Conservation (phyloP, 176 grass and related monocot genomes). For the Neostapfia colusana region DNA sequence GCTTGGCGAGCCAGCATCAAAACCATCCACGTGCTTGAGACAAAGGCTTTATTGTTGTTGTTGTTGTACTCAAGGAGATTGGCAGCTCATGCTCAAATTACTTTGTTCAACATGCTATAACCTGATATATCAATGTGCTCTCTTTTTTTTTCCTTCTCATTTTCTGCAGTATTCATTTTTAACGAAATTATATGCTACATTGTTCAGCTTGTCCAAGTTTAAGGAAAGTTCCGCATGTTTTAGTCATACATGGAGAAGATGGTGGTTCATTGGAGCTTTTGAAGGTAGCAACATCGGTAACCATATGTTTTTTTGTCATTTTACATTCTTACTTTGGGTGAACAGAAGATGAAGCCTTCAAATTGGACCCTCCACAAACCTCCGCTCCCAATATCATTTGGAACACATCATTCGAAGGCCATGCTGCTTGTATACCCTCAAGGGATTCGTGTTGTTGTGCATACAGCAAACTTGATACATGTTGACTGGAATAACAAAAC, state of each 20-base stretch:
- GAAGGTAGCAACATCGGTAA: constrained; percentile 30
- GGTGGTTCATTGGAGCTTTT: constrained; percentile 67
- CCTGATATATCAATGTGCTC: background rate
- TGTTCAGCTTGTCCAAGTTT: constrained; percentile 75
- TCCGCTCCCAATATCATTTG: constrained; percentile 89
- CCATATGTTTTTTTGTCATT: constrained; percentile 17
- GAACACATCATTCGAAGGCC: constrained; percentile 97
- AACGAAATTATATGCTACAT: constrained; percentile 26
- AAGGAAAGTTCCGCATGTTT: constrained; percentile 76
- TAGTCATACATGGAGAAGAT: constrained; percentile 83
- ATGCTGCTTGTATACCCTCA: constrained; percentile 87
- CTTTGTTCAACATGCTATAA: constrained; percentile 19
- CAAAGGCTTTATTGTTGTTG: too few relatives aligned
- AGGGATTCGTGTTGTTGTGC: constrained; percentile 87
- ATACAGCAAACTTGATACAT: constrained; percentile 94
- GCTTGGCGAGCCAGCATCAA: too few relatives aligned
- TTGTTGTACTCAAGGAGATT: background rate
- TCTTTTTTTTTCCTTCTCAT: constrained; percentile 24
- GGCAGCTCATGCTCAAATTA: background rate
- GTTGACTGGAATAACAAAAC: constrained; percentile 99
- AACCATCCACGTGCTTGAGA: too few relatives aligned
- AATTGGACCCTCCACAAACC: constrained; percentile 93
- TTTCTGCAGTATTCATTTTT: constrained; percentile 15
- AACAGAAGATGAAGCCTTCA: constrained; percentile 61
- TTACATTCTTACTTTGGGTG: constrained; percentile 37